A percentile compares a stretch with the other conserved stretches of the same genome.
These are phyloP conservation scores for Scleroderma citrinum DNA, from an alignment of 768 basidiomycete genomes.

Conservation along the genomic window DNA sequence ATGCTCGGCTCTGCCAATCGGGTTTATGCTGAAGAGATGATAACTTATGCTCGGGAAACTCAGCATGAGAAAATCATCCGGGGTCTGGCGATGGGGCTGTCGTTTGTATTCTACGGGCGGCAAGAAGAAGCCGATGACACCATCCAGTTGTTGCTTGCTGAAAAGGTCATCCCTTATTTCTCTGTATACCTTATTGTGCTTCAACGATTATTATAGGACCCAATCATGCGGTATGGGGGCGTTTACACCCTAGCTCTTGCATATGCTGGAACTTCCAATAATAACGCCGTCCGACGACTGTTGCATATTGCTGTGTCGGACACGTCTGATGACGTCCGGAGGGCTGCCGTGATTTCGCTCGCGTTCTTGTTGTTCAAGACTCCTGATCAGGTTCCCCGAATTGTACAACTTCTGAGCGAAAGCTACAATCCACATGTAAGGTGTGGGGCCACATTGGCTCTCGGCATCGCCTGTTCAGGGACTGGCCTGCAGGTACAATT, in stretches of 20 bases:
- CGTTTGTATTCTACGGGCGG: slow-evolving; percentile 87
- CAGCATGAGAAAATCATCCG: slow-evolving; percentile 99
- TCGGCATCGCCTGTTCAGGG: slow-evolving; percentile 96
- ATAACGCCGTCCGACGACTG: slow-evolving; percentile 84
- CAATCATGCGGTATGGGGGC: slow-evolving; percentile 94
- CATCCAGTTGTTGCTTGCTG: slow-evolving; percentile 68
- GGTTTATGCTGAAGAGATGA: slow-evolving; percentile 86
- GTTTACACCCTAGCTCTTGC: slow-evolving; percentile 96
- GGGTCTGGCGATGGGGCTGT: slow-evolving; percentile 87
- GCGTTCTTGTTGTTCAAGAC: slow-evolving; percentile 98
- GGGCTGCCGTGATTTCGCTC: slow-evolving; percentile 93
- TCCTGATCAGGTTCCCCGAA: slow-evolving; percentile 90
- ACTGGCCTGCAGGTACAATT: slow-evolving; percentile 78
- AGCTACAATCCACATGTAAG: slow-evolving; percentile 99
- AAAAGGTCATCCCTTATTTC: slow-evolving; percentile 60
- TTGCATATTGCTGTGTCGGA: slow-evolving; percentile 97
- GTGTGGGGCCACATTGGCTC: slow-evolving; percentile 91
- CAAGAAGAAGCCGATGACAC: slow-evolving; percentile 91
- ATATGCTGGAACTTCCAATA: slow-evolving; percentile 94
- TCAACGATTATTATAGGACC: slow-evolving; percentile 54
- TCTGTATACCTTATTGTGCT: background rate
- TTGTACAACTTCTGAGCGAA: slow-evolving; percentile 94
- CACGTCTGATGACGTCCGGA: slow-evolving; percentile 93
- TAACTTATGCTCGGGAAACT: slow-evolving; percentile 93
- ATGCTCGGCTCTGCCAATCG: slow-evolving; percentile 92